Percentiles rank a stretch among this genome's conserved stretches.
Evolutionary conservation across 129 eudicot genomes (phyloP).

Genomic region (Mikania micrantha): DNA sequence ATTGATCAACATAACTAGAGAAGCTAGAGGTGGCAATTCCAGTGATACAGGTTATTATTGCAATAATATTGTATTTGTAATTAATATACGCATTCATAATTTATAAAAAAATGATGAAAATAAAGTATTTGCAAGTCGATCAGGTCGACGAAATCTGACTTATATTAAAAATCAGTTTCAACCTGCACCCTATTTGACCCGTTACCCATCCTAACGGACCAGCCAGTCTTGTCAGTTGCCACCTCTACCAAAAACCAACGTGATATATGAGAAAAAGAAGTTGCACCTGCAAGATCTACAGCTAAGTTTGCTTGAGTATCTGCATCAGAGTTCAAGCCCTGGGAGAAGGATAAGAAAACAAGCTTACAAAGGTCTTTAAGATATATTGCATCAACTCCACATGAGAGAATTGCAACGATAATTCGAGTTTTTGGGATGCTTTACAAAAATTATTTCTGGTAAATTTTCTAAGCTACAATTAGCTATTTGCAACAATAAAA

Average conservation of each 20-base stretch:
- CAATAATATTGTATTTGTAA: neutral
- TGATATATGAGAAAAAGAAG: neutral
- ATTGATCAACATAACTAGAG: neutral
- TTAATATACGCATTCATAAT: neutral
- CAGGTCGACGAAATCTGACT: neutral
- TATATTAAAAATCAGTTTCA: neutral
- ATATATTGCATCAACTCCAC: too few species aligned
- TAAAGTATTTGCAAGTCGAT: neutral
- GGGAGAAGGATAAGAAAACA: neutral
- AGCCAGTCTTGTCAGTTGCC: neutral
- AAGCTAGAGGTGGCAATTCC: neutral
- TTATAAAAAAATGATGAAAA: neutral
- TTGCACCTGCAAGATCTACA: conserved; percentile 68
- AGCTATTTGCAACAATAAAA: neutral
- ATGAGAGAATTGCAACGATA: neutral
- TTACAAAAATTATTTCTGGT: neutral
- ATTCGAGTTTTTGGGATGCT: neutral
- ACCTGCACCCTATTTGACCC: neutral
- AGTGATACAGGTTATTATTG: neutral
- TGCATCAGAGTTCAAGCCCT: conserved; percentile 88
- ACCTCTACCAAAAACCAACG: neutral
- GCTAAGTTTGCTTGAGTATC: conserved; percentile 93
- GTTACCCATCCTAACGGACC: neutral
- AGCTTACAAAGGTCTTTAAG: neutral
- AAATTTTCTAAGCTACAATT: neutral